Evolutionary conservation across 108 stramenopile genomes (phyloP).

Genomic region (Cyclotella distinguenda): DNA sequence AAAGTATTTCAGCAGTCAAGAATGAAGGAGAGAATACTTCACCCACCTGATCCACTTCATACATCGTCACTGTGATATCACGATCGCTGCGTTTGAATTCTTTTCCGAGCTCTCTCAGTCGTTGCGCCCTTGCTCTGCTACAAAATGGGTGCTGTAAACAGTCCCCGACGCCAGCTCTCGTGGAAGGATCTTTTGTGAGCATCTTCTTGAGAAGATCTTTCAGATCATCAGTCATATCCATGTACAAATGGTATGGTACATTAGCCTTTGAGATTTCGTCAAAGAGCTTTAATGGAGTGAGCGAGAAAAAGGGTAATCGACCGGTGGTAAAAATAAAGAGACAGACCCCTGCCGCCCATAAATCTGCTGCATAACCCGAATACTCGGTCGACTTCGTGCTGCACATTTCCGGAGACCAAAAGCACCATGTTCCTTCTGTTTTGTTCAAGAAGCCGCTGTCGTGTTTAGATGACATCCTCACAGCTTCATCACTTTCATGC

Average conservation of each 20-base stretch:
- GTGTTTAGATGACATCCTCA: slow-evolving; percentile 56
- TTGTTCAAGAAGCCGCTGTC: slow-evolving; percentile 67
- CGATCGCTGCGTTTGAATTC: slow-evolving; percentile 20
- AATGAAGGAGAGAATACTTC: not conserved
- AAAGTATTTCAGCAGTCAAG: not conserved
- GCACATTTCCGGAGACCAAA: slow-evolving; percentile 91
- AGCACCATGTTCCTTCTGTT: slow-evolving; percentile 90
- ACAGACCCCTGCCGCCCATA: slow-evolving; percentile 92
- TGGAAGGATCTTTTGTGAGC: slow-evolving; percentile 66
- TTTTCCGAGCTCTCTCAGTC: slow-evolving; percentile 40
- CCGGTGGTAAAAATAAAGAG: slow-evolving; percentile 87
- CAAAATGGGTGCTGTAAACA: slow-evolving; percentile 80
- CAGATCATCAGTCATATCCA: slow-evolving; percentile 55
- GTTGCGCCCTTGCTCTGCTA: slow-evolving; percentile 48
- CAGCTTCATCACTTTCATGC: slow-evolving; percentile 50
- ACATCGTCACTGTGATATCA: slow-evolving; percentile 15
- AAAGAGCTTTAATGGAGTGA: slow-evolving; percentile 66
- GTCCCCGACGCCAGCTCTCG: slow-evolving; percentile 81
- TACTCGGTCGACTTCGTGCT: slow-evolving; percentile 43
- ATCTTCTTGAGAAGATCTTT: slow-evolving; percentile 59
- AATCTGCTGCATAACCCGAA: slow-evolving; percentile 86
- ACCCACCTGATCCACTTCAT: slow-evolving; percentile 19
- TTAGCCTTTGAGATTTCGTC: slow-evolving; percentile 59
- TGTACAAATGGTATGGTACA: slow-evolving; percentile 41
- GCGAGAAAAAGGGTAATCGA: slow-evolving; percentile 79